A percentile compares a stretch with the other conserved stretches of the same genome.
phyloP scores from a whole-genome alignment of 306 rosid species.

The Argentina anserina region DNA sequence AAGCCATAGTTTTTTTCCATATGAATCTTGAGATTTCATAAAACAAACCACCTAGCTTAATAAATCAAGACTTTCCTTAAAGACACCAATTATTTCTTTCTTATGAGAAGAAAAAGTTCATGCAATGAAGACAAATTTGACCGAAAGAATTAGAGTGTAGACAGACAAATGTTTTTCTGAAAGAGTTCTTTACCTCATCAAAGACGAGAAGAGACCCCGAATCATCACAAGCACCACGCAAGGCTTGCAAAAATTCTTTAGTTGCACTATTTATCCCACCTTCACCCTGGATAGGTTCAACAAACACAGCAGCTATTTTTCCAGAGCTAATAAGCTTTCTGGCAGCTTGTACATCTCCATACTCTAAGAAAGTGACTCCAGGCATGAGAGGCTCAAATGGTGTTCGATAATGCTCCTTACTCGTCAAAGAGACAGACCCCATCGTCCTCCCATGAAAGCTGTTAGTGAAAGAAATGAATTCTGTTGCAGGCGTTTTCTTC shows the following conservation, averaged over 20 bases:
- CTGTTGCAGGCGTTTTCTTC: constrained; percentile 4
- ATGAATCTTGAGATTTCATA: background rate
- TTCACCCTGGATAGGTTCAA: constrained; percentile 22
- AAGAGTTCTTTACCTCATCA: constrained; percentile 62
- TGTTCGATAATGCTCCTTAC: constrained; percentile 9
- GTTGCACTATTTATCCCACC: constrained; percentile 45
- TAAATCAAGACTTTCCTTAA: no score
- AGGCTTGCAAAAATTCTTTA: constrained; percentile 64
- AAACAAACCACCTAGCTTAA: no score
- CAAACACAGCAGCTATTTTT: constrained; percentile 16
- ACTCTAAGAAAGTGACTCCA: constrained; percentile 16
- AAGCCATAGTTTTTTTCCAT: background rate
- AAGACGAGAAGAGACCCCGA: constrained; percentile 67
- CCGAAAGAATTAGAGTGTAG: background rate
- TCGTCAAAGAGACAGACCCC: constrained; percentile 7
- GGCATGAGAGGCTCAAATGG: constrained; percentile 25
- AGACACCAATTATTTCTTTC: no score
- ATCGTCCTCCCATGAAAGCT: constrained; percentile 20
- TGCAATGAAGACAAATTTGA: background rate
- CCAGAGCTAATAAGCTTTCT: constrained; percentile 4
- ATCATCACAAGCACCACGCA: constrained; percentile 74
- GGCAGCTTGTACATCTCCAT: constrained; percentile 3
- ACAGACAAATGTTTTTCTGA: background rate
- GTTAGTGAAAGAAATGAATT: constrained; percentile 12
- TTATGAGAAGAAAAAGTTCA: background rate